Conservation (phyloP, 2,329 filamentous ascomycete species). For the Colletotrichum nymphaeae region DNA sequence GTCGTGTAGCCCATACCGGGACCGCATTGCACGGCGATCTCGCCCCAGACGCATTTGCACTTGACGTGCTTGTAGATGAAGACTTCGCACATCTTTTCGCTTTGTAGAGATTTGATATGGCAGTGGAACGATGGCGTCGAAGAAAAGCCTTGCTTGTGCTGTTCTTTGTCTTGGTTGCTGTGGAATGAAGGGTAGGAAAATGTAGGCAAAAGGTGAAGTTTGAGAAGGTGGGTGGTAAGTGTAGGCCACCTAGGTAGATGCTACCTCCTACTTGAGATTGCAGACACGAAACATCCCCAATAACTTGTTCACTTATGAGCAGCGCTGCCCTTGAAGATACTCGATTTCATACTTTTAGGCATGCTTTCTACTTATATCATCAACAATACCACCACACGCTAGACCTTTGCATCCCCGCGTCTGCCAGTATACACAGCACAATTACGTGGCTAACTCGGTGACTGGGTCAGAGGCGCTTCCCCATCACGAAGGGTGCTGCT, state of each 20-base stretch:
- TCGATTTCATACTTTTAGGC: not conserved
- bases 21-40: conserved; percentile 58
- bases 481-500: conserved; percentile 42
- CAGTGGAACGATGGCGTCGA: not conserved
- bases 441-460: conserved; percentile 40
- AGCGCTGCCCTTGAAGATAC: not conserved
- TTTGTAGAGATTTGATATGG: not conserved
- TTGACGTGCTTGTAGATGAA: conserved; percentile 59
- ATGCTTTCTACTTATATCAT: not conserved
- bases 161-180: not conserved
- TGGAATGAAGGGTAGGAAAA: not conserved
- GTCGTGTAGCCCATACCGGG: conserved; percentile 62
- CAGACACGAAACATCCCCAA: not conserved
- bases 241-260: not conserved
- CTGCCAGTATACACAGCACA: not conserved
- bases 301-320: not conserved
- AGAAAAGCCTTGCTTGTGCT: not conserved
- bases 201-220: not conserved
- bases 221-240: not conserved
- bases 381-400: not conserved
- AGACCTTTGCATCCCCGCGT: not conserved
- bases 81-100: conserved; percentile 57
- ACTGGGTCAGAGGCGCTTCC: conserved; percentile 43
- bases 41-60: conserved; percentile 65
- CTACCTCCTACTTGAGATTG: not conserved